phyloP scores from a whole-genome alignment of 2,329 filamentous ascomycete species.

The Pseudodiploospora longispora region DNA sequence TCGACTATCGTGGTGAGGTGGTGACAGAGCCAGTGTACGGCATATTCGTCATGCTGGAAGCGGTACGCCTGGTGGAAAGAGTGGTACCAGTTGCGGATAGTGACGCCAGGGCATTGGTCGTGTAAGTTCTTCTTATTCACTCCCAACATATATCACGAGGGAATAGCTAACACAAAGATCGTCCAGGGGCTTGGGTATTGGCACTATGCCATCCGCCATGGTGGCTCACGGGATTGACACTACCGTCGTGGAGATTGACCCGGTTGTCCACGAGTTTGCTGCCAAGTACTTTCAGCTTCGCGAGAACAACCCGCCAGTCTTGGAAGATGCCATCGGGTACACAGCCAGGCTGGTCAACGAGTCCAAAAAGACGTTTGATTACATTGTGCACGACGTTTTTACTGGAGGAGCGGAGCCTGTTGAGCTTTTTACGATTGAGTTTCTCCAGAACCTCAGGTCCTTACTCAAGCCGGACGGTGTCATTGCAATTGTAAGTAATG shows the following conservation, averaged over 20 bases:
- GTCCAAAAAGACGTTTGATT: slow-evolving; percentile 59
- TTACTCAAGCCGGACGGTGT: slow-evolving; percentile 72
- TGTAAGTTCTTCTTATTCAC: slow-evolving; percentile 47
- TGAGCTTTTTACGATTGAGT: slow-evolving; percentile 78
- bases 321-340: slow-evolving; percentile 75
- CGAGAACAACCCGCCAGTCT: slow-evolving; percentile 66
- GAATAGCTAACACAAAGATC: neutral
- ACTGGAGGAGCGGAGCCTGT: slow-evolving; percentile 91
- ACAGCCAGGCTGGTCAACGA: slow-evolving; percentile 37
- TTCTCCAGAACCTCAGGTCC: slow-evolving; percentile 60
- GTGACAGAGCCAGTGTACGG: slow-evolving; percentile 85
- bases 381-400: slow-evolving; percentile 96
- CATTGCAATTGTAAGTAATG: slow-evolving; percentile 68
- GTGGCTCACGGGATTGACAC: slow-evolving; percentile 85
- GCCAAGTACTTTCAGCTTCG: slow-evolving; percentile 74
- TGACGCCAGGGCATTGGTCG: slow-evolving; percentile 73
- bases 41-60: slow-evolving; percentile 93
- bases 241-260: slow-evolving; percentile 91
- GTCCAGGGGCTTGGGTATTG: slow-evolving; percentile 75
- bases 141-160: neutral
- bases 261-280: slow-evolving; percentile 77
- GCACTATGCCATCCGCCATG: slow-evolving; percentile 80
- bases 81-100: slow-evolving; percentile 45
- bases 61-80: slow-evolving; percentile 69
- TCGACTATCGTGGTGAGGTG: slow-evolving; percentile 42